Conservation (phyloP, 116 monocot species). For the Papilionanthe hybrid region DNA sequence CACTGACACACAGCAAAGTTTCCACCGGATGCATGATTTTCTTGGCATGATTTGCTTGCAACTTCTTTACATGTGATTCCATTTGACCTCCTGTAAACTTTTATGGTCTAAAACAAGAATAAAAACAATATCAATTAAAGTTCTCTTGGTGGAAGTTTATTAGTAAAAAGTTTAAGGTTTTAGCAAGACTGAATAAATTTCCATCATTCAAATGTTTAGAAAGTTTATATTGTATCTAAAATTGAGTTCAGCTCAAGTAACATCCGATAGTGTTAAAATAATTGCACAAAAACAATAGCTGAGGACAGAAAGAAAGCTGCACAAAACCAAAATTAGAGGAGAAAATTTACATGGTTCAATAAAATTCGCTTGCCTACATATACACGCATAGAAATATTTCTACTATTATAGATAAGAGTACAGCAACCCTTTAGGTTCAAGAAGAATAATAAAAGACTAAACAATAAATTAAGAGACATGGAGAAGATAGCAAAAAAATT, state of each 20-base stretch:
- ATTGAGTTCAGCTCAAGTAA: not conserved
- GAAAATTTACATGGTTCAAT: not conserved
- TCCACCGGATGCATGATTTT: conserved; percentile 8
- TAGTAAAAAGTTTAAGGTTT: not conserved
- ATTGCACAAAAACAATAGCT: not conserved
- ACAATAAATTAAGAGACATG: not conserved
- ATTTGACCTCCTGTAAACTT: conserved; percentile 17
- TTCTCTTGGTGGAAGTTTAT: not conserved
- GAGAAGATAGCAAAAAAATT: not conserved
- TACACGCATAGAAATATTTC: not conserved
- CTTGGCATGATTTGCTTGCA: not conserved
- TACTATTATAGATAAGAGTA: not conserved
- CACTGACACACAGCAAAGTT: conserved; percentile 7
- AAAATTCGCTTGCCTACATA: not conserved
- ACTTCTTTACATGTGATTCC: conserved; percentile 1
- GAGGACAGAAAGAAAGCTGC: not conserved
- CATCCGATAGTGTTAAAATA: not conserved
- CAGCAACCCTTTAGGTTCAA: not conserved
- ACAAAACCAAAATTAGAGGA: not conserved
- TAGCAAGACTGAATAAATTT: not conserved
- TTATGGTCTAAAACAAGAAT: conserved; percentile 4
- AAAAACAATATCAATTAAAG: not conserved
- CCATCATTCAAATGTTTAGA: not conserved
- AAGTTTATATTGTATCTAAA: not conserved
- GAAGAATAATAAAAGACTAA: not conserved